Base-by-base conservation (phyloP, 1,139 yeast genomes). In the Candida anutae region DNA sequence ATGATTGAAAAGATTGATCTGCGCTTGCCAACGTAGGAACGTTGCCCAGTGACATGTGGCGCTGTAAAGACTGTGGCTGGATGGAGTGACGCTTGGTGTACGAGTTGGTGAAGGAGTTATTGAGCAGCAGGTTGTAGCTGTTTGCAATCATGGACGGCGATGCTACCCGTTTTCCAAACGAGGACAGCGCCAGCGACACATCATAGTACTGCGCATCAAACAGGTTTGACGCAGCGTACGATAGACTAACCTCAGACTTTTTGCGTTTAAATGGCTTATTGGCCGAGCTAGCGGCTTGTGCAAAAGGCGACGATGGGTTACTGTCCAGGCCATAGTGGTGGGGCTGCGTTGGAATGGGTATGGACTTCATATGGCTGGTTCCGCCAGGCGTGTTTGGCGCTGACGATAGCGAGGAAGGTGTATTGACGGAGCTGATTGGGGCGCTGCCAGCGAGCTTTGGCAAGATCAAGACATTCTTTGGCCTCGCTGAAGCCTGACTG, bases 251-350 rank as follows among this genome's bases (percentile, higher is more conserved):
- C 26, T 63, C 70, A 0, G 67, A 56, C 46, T 62, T 64, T 36
- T 63, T 63, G 19, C 72, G 39, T 44, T 65, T 65, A 39, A 62
- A 62, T 30, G 50, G 62, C 40, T 56, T 62, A 34, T 48, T 51
- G 29, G n/a, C n/a, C n/a, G 42, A 47, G 16, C 38, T 30, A 24
- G 38, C 22, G 13, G 25, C 28, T 14, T 26, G 28, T 4, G 41
- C 34, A 26, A 34, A 53, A 10, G 63, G 60, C 4, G 59, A 48
- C 2, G 47, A 25, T 2, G 52, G 46, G 10, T 33, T 30, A 9
- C 11, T 12, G 13, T 24, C 24, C 14, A 26, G 11, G n/a, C 49
- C 46, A 28, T 41, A 38, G 29, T 35, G 15, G 25, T 27, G 22
- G 32, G 35, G 26, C 32, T 39, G 21, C 49, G 25, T 28, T 2